A percentile compares a stretch with the other conserved stretches of the same genome.
Evolutionary conservation across 345 rosid genomes (phyloP).

Genomic region (Syzygium jambos): DNA sequence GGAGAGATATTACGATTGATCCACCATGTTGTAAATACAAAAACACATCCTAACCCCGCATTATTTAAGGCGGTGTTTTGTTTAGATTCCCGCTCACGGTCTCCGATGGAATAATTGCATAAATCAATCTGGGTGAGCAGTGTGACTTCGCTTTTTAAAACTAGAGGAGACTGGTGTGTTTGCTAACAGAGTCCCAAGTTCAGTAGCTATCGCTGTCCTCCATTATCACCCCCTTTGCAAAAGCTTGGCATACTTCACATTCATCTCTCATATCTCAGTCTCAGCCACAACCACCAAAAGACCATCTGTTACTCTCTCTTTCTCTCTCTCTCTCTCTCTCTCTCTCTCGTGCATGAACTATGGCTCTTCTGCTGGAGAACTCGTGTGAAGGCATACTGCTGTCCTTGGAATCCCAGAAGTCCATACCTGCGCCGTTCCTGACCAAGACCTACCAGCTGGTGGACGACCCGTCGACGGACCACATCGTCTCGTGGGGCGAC

Average conservation of each 20-base stretch:
- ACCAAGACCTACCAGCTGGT: conserved; percentile 93
- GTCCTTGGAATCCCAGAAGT: conserved; percentile 74
- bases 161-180: not conserved
- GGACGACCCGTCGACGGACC: conserved; percentile 82
- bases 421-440: conserved; percentile 94
- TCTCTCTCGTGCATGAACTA: not conserved
- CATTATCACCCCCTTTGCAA: not conserved
- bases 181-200: not conserved
- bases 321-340: not conserved
- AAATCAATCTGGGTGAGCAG: not conserved
- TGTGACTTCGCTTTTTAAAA: not conserved
- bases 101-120: not conserved
- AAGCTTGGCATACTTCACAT: not conserved
- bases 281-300: not conserved
- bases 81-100: not conserved
- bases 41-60: not conserved
- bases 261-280: not conserved
- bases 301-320: not conserved
- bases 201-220: not conserved
- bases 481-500: conserved; percentile 91
- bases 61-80: not conserved
- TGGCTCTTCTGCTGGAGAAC: conserved; percentile 48
- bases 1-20: not conserved
- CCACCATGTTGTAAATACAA: too few relatives aligned
- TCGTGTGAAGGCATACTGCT: conserved; percentile 59